Base-by-base conservation (phyloP, 2,329 filamentous ascomycete species). In the Scolecobasidium constrictum region DNA sequence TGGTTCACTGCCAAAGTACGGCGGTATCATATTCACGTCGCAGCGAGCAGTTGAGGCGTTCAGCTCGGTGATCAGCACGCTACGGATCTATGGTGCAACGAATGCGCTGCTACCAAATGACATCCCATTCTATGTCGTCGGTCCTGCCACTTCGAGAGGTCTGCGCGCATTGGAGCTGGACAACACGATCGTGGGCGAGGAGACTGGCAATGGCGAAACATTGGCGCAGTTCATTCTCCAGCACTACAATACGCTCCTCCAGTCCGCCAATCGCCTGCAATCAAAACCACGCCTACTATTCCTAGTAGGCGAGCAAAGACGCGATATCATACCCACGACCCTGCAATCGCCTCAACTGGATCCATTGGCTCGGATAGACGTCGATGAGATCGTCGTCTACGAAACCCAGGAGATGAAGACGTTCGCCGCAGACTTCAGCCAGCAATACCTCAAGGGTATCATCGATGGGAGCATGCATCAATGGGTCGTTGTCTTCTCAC, bases 311-410 rank as follows among this genome's bases (percentile, higher is more conserved):
- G 90, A 95, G 57, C 84, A 88, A 57, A 75, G 87, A 43, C 70
- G 92, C 35, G 92, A 96, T 58, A 78, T 94, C 50, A 94, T 98
- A 49, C 88, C 92, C 1, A 84, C 75, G 52, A 86, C 77, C 1
- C 66, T 96, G 28, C 83, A 79, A 68, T 72, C 75, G 31, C 56
- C 66, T 0, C 52, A 56, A 0, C 62, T 87, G 6, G 60, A 71
- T 0, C 49, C 56, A 0, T 55, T 66, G 12, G 60, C 62, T 41
- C 67, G 74, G 38, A 82, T 92, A 17, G 61, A 60, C 5, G 82
- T 96, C 1, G 74, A 83, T 28, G 88, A 96, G 60, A 57, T 86
- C 5, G 78, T 90, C 2, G 80, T 95, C 11, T 98, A 98, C 57
- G 82, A 85, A 46, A 95, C 90, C 0, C 78, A 77, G 1, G 82